Conservation (phyloP, 768 basidiomycete species). For the Kwoniella mangroviensis region DNA sequence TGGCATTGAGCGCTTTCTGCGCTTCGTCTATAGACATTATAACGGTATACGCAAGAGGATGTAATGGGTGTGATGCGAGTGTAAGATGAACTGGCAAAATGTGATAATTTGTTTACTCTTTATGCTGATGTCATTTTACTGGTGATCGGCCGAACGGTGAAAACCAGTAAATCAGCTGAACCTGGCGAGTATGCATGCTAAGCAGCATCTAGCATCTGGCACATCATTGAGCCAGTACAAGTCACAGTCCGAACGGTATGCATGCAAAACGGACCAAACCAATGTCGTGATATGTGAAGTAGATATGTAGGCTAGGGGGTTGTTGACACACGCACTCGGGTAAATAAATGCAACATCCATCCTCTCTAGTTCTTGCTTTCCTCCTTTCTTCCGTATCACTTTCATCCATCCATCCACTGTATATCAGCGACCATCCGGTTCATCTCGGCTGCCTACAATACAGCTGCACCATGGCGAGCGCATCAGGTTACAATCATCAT, state of each 20-base stretch:
- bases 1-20: slow-evolving; percentile 10
- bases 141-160: too few relatives aligned
- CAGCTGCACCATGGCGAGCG: slow-evolving; percentile 51
- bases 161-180: too few relatives aligned
- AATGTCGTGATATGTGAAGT: background rate
- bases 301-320: background rate
- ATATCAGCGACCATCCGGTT: slow-evolving; percentile 4
- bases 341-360: background rate
- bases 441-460: background rate
- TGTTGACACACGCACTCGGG: too few relatives aligned
- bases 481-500: slow-evolving; percentile 59
- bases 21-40: background rate
- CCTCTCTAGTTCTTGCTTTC: slow-evolving; percentile 3
- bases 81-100: background rate
- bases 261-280: too few relatives aligned
- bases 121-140: too few relatives aligned
- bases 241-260: too few relatives aligned
- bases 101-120: background rate
- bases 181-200: too few relatives aligned
- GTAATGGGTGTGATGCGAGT: too few relatives aligned
- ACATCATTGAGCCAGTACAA: too few relatives aligned
- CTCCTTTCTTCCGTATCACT: background rate
- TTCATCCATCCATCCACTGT: slow-evolving; percentile 1
- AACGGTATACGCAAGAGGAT: background rate
- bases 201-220: too few relatives aligned